Evolutionary conservation across 805 yeast genomes (phyloP), one percentile per base, ranked within the genome.

Genomic region (Blastobotrys muscicola): DNA sequence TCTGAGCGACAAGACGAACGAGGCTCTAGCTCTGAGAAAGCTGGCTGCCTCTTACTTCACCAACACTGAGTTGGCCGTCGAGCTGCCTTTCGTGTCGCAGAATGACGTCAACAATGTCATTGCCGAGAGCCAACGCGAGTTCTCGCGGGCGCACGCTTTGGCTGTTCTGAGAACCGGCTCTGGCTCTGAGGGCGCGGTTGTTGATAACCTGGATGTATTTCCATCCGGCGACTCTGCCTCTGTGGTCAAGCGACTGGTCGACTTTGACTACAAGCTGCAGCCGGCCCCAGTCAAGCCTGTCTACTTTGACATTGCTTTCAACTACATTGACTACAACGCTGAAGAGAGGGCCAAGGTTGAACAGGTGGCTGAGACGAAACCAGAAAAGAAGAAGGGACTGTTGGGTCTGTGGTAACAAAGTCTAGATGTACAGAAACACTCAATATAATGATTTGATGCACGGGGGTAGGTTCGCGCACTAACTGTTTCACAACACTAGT

Each of bases 241-340:
- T 12, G 49, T 60, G 5, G 44, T 57, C 13, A 41, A 44, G 13
- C 41, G 53, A 6, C 47, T 64, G 14, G 70, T 58, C 9, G 59
- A 63, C 41, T 46, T 66, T 13, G 54, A 58, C 3, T 55, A 60
- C 9, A 51, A 54, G n/a, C 39, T 86, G 34, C 67, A 65, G 49
- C 83, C 94, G 1, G 76, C 84, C 1, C 72, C 78, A 42, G 75
- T 81, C 45, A 90, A 92, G 63, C 96, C 98, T 0, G 94, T 87
- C 8, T 73, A 89, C 55, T 92, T 86, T 55, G 98, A 90, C 59
- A 69, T 85, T 50, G 97, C 94, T 0, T 89, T 71, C 68, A 89
- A 87, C 59, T 87, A 84, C 57, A 73, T 89, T 42, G 69, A 71
- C 31, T 80, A 57, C 41, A 65, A 59, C 8, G 50, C 37, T n/a